Evolutionary conservation across 495 filamentous ascomycete species (phyloP), one percentile per base, ranked within the genome.

Genomic region (Schizothecium vesticola): DNA sequence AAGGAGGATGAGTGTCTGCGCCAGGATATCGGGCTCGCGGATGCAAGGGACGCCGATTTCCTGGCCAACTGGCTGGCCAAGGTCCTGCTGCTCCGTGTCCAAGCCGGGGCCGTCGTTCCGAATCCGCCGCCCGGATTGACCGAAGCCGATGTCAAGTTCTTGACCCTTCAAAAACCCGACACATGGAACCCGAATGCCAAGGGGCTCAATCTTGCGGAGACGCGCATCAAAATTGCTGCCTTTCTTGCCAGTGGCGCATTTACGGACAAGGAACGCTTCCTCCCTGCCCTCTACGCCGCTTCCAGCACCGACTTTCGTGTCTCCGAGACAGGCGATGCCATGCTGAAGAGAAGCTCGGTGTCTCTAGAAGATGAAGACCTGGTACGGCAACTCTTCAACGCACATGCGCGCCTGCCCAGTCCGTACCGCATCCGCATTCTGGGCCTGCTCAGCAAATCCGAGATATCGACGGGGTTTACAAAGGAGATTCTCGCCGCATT

Each of bases 171-270:
- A 21, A 91, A 90, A 63, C 84, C 82, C 22, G 89, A 90, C 36
- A 86, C 89, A 9, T 95, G 91, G 91, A 83, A 86, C 65, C 86
- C 88, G 26, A 79, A 77, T 3, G 74, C 81, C 4, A 85, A 85
- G 16, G 91, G 92, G 0, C 77, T 95, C 63, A 93, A 89, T 75
- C 76, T 90, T 24, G 78, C 83, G 0, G 85, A 89, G 66, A 83
- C 78, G 21, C 96, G 97, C 76, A 85, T 88, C 56, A 84, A 85
- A 29, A 88, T 84, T 24, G 80, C 89, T 31, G 86, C 79, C 61
- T 91, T 97, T 68, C 81, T 99, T 19, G 85, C 90, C 0, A 96
- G 91, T 74, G 92, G 92, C 13, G 90, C 92, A 19, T 98, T 98
- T 77, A 85, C 78, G 1, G 90, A 97, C 72, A 72, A 85, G 2